Evolutionary conservation across 305 asterid genomes (phyloP).

Genomic region (Solanum aculeatissimum): DNA sequence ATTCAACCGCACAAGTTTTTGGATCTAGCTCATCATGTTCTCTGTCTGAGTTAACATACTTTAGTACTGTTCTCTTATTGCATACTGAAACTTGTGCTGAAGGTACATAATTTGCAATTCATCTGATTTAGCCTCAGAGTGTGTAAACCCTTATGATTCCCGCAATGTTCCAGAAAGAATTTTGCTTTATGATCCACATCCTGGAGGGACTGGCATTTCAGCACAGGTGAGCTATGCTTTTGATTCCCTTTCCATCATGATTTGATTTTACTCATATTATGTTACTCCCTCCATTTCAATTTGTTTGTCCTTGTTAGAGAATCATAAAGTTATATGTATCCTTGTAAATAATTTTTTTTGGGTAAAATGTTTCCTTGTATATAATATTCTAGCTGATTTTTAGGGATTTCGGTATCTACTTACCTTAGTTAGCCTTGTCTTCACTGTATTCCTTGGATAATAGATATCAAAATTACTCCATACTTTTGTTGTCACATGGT

Average conservation of each 20-base stretch:
- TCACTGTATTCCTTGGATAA: too few species aligned
- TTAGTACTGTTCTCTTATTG: neutral
- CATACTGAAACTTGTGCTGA: constrained; percentile 16
- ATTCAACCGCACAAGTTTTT: neutral
- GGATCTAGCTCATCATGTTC: neutral
- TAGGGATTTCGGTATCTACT: too few species aligned
- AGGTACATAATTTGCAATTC: constrained; percentile 79
- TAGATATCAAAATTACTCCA: too few species aligned
- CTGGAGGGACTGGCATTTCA: constrained; percentile 94
- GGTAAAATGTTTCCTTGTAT: too few species aligned
- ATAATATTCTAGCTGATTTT: too few species aligned
- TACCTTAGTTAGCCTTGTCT: too few species aligned
- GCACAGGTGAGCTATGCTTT: constrained; percentile 44
- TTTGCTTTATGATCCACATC: constrained; percentile 88
- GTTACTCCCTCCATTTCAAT: neutral
- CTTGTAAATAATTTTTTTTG: too few species aligned
- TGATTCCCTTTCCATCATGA: neutral
- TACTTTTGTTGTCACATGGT: too few species aligned
- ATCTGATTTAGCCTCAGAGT: constrained; percentile 86
- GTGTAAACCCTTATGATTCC: constrained; percentile 73
- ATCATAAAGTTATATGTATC: too few species aligned
- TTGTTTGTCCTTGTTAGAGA: neutral
- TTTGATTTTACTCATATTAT: neutral
- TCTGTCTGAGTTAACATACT: neutral
- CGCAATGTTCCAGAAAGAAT: constrained; percentile 78